phyloP scores from a whole-genome alignment of 2,329 filamentous ascomycete species.

The Aspergillus sp. region DNA sequence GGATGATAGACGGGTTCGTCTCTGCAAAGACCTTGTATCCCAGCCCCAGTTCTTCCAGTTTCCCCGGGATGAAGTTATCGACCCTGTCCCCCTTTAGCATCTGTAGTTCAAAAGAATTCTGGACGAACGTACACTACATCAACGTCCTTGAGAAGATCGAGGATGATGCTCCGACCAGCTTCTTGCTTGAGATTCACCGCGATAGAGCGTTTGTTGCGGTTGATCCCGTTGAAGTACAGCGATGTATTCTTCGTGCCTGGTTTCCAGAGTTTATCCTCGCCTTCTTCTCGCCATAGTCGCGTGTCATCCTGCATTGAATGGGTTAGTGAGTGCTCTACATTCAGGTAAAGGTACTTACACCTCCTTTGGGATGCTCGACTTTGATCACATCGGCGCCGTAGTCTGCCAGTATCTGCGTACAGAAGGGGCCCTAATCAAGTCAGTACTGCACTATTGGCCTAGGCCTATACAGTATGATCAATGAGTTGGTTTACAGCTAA shows the following conservation, averaged over 20 bases:
- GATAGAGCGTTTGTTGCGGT: constrained; percentile 48
- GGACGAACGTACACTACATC: constrained; percentile 35
- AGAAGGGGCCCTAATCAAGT: constrained; percentile 34
- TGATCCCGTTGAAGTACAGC: constrained; percentile 46
- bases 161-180: constrained; percentile 31
- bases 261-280: constrained; percentile 30
- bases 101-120: no score
- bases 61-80: constrained; percentile 48
- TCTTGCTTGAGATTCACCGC: constrained; percentile 32
- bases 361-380: constrained; percentile 36
- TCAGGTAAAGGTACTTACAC: constrained; percentile 3
- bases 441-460: not conserved
- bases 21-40: constrained; percentile 40
- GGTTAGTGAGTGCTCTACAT: no score
- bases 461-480: not conserved
- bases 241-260: constrained; percentile 33
- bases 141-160: constrained; percentile 34
- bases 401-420: constrained; percentile 48
- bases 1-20: constrained; percentile 42
- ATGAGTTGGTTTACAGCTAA: constrained; percentile 24
- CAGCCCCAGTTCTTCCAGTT: constrained; percentile 42
- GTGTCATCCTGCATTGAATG: constrained; percentile 26
- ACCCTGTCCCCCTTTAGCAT: constrained; percentile 15
- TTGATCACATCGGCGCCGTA: constrained; percentile 46
- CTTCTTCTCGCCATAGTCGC: constrained; percentile 30